Percentiles rank a stretch among this genome's conserved stretches.
Conservation (phyloP, 1,139 yeast species). For the Geotrichum fermentans region DNA sequence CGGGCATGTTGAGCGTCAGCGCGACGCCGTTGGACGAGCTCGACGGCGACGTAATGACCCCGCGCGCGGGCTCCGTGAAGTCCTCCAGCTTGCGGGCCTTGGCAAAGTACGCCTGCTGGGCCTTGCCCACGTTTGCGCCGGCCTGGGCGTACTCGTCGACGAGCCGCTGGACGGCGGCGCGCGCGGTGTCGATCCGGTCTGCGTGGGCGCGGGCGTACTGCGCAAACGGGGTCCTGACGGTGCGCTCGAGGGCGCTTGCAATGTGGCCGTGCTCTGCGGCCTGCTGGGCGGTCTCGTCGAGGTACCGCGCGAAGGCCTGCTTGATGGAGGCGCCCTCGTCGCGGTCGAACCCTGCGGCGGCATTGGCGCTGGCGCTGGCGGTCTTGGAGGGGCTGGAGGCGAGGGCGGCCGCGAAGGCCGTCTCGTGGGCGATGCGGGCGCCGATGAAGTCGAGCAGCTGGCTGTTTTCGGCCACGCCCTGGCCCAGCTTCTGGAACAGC, state of each 20-base stretch:
- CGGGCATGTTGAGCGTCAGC: slow-evolving; percentile 13
- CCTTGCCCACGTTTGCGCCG: slow-evolving; percentile 47
- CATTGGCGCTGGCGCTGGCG: slow-evolving; percentile 2
- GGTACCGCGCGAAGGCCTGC: slow-evolving; percentile 51
- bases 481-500: slow-evolving; percentile 58
- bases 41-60: slow-evolving; percentile 18
- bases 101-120: slow-evolving; percentile 62
- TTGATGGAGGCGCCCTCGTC: slow-evolving; percentile 45
- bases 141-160: slow-evolving; percentile 48
- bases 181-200: slow-evolving; percentile 56
- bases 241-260: slow-evolving; percentile 54
- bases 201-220: slow-evolving; percentile 70
- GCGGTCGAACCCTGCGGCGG: slow-evolving; percentile 38
- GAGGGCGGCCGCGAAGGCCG: slow-evolving; percentile 54
- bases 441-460: slow-evolving; percentile 57
- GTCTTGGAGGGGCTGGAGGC: slow-evolving; percentile 6
- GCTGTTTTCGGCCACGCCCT: slow-evolving; percentile 66
- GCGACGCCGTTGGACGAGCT: slow-evolving; percentile 2
- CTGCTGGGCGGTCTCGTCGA: slow-evolving; percentile 50
- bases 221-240: slow-evolving; percentile 64
- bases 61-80: slow-evolving; percentile 18
- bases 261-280: slow-evolving; percentile 61
- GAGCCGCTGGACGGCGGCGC: slow-evolving; percentile 46
- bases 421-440: slow-evolving; percentile 62
- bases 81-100: slow-evolving; percentile 72